Evolutionary conservation across 371 early-diverging fungal genomes (phyloP).

Genomic region (Sporodiniella umbellata): DNA sequence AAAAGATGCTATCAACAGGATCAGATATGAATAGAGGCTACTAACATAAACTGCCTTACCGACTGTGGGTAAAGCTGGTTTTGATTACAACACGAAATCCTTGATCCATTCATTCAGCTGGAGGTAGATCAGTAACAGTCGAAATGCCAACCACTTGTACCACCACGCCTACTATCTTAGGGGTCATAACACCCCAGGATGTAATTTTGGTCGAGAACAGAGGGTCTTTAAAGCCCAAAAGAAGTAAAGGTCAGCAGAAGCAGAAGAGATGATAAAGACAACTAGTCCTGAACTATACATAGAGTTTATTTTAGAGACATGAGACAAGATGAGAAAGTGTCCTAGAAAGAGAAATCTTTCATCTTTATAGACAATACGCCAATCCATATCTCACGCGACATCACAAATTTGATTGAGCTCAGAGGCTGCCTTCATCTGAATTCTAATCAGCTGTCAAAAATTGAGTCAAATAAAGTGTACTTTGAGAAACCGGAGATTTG

Average conservation of each 20-base stretch:
- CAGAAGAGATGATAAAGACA: background rate
- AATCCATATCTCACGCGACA: conserved; percentile 15
- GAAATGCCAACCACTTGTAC: conserved; percentile 11
- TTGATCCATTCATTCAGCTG: conserved; percentile 5
- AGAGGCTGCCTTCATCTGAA: conserved; percentile 12
- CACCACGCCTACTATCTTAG: conserved; percentile 9
- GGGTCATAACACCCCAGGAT: conserved; percentile 5
- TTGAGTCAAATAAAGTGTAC: conserved; percentile 20
- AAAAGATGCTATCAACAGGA: conserved; percentile 4
- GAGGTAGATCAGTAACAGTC: conserved; percentile 14
- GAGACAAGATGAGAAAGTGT: conserved; percentile 6
- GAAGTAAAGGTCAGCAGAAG: background rate
- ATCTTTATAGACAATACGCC: conserved; percentile 16
- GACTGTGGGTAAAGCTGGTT: conserved; percentile 16
- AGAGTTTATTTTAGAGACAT: conserved; percentile 2
- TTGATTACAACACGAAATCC: conserved; percentile 9
- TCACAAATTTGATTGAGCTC: conserved; percentile 4
- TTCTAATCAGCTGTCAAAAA: conserved; percentile 21
- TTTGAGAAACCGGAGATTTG: conserved; percentile 10
- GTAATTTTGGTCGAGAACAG: conserved; percentile 9
- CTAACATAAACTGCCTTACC: conserved; percentile 11
- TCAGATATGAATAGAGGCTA: background rate
- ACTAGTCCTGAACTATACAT: conserved; percentile 13
- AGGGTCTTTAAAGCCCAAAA: background rate
- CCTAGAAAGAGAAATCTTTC: conserved; percentile 6